These are phyloP conservation scores for Henningerozyma blattae DNA, from an alignment of 805 yeast species.

Conservation along the genomic window DNA sequence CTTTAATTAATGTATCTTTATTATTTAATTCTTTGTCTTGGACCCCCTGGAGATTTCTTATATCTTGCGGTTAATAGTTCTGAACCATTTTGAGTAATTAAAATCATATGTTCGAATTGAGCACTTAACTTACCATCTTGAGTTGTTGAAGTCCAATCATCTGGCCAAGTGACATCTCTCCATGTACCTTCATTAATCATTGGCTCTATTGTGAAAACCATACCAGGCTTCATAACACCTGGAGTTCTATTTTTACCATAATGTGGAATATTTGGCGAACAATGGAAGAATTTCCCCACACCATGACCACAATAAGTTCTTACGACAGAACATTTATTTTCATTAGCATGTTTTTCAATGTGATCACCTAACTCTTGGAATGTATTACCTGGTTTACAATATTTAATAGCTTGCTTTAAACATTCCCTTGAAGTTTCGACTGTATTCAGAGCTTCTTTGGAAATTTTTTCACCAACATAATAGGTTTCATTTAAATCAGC, in stretches of 20 bases:
- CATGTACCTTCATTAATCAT: slow-evolving; percentile 83
- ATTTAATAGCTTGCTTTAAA: slow-evolving; percentile 68
- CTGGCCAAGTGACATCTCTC: slow-evolving; percentile 88
- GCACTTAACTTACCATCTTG: slow-evolving; percentile 85
- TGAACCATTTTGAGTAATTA: slow-evolving; percentile 87
- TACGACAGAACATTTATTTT: slow-evolving; percentile 74
- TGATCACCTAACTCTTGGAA: slow-evolving; percentile 78
- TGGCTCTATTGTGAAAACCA: slow-evolving; percentile 95
- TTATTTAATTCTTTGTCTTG: slow-evolving; percentile 41
- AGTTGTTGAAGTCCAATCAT: slow-evolving; percentile 91
- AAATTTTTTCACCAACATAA: slow-evolving; percentile 81
- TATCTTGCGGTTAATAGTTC: slow-evolving; percentile 81
- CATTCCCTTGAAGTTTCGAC: slow-evolving; percentile 90
- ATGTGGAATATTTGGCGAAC: slow-evolving; percentile 88
- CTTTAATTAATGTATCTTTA: too few relatives aligned
- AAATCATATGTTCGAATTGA: slow-evolving; percentile 87
- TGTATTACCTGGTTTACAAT: slow-evolving; percentile 84
- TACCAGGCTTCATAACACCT: slow-evolving; percentile 91
- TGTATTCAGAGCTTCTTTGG: slow-evolving; percentile 74
- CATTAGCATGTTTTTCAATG: slow-evolving; percentile 77
- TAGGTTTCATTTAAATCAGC: slow-evolving; percentile 94
- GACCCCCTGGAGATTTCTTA: slow-evolving; percentile 81
- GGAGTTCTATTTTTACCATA: slow-evolving; percentile 87
- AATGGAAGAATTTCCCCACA: slow-evolving; percentile 73
- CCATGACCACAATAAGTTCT: slow-evolving; percentile 94